A percentile compares a stretch with the other conserved stretches of the same genome.
phyloP scores from a whole-genome alignment of 345 rosid species.

The Conringia planisiliqua region DNA sequence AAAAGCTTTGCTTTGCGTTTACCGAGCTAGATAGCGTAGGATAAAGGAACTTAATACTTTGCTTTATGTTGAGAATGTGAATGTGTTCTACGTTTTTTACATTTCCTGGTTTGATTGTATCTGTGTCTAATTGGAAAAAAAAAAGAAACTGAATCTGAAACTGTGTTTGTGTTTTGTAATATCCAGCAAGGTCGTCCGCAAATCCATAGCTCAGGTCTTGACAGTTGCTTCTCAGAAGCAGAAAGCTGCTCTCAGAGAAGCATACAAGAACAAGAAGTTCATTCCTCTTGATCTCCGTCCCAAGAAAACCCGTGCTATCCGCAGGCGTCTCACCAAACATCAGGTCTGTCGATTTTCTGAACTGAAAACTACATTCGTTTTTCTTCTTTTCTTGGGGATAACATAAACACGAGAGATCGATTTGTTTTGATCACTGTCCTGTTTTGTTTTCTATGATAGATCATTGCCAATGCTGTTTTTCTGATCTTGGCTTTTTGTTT shows the following conservation, averaged over 20 bases:
- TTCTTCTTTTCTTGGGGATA: not conserved
- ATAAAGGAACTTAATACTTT: no score
- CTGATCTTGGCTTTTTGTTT: not conserved
- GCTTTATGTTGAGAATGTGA: not conserved
- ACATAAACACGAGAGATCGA: not conserved
- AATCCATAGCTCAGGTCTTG: conserved; percentile 88
- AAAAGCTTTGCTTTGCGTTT: not conserved
- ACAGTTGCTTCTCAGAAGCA: conserved; percentile 91
- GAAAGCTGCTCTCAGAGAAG: conserved; percentile 83
- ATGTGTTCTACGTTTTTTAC: not conserved
- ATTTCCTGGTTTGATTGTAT: not conserved
- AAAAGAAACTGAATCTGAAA: not conserved
- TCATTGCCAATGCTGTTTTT: not conserved
- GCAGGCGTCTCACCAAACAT: conserved; percentile 84
- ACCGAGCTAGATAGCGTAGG: not conserved
- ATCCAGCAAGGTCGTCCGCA: conserved; percentile 85
- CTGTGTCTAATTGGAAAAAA: not conserved
- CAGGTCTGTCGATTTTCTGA: conserved; percentile 43
- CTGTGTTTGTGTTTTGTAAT: conserved; percentile 11
- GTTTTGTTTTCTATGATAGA: not conserved
- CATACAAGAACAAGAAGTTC: conserved; percentile 77
- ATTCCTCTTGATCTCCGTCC: conserved; percentile 98
- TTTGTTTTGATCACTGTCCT: not conserved
- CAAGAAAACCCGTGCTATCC: conserved; percentile 93
- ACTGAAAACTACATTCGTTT: not conserved